These are phyloP conservation scores for Lippia alba DNA, from an alignment of 305 asterid genomes.

Conservation along the genomic window DNA sequence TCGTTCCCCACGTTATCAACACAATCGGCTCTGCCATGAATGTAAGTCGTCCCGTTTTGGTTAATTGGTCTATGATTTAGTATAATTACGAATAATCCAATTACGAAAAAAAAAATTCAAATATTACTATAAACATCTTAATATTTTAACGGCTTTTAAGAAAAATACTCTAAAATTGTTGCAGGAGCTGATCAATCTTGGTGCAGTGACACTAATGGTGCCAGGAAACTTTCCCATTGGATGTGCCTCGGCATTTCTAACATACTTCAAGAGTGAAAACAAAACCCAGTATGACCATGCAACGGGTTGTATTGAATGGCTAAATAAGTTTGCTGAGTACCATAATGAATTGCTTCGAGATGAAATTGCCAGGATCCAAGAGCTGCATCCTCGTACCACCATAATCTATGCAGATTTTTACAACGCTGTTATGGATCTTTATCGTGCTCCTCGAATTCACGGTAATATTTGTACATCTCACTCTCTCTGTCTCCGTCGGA, in stretches of 20 bases:
- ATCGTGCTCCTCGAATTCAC: slow-evolving; percentile 29
- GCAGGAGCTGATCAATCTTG: slow-evolving; percentile 51
- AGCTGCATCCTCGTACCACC: slow-evolving; percentile 36
- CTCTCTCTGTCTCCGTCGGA: too few species aligned
- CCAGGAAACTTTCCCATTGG: slow-evolving; percentile 54
- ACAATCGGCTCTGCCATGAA: slow-evolving; percentile 34
- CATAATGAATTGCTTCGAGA: slow-evolving; percentile 44
- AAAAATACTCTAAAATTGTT: too few species aligned
- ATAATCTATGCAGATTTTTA: slow-evolving; percentile 52
- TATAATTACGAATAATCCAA: too few species aligned
- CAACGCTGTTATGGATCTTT: slow-evolving; percentile 41
- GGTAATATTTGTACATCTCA: too few species aligned
- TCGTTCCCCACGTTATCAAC: slow-evolving; percentile 39
- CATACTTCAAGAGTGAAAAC: slow-evolving; percentile 23
- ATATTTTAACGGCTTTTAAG: too few species aligned
- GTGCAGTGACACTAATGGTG: slow-evolving; percentile 47
- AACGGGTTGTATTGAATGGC: slow-evolving; percentile 54
- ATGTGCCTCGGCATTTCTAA: slow-evolving; percentile 41
- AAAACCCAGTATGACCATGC: slow-evolving; percentile 39
- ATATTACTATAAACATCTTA: too few species aligned
- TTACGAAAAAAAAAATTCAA: too few species aligned
- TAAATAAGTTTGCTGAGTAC: slow-evolving; percentile 39
- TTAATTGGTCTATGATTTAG: too few species aligned
- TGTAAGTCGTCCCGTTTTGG: slow-evolving; percentile 27
- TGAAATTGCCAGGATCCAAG: slow-evolving; percentile 33